Percentiles rank a stretch among this genome's conserved stretches.
Evolutionary conservation across 192 early-diverging fungal genomes (phyloP).

Genomic region (Coemansia sp.): DNA sequence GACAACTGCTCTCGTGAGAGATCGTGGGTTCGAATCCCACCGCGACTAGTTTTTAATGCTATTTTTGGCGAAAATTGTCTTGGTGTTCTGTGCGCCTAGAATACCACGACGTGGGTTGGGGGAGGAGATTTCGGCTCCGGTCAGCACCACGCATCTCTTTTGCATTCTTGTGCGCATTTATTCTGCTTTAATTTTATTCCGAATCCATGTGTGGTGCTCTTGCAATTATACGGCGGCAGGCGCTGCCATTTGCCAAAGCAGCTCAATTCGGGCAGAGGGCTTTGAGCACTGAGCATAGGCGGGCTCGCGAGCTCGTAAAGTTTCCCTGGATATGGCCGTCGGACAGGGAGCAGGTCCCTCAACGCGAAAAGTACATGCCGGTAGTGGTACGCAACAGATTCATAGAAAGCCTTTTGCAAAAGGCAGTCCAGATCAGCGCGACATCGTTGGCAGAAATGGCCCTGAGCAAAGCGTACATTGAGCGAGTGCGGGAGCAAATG

Average conservation of each 20-base stretch:
- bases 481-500: slow-evolving; percentile 6
- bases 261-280: no score
- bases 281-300: background rate
- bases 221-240: no score
- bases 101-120: no score
- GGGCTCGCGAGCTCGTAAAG: slow-evolving; percentile 11
- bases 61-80: no score
- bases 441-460: background rate
- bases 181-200: no score
- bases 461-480: background rate
- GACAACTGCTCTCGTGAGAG: slow-evolving; percentile 23
- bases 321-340: slow-evolving; percentile 35
- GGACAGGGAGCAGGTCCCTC: background rate
- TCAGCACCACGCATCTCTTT: no score
- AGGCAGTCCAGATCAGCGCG: background rate
- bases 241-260: no score
- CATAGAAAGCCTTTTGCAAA: background rate
- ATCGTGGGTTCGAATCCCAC: slow-evolving; percentile 43
- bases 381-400: background rate
- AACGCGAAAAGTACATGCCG: background rate
- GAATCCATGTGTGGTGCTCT: no score
- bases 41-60: slow-evolving; percentile 11
- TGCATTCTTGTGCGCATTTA: no score
- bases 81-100: no score
- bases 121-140: no score